These are phyloP conservation scores for Linderina pennispora DNA, from an alignment of 192 early-diverging fungal species.

Conservation along the genomic window DNA sequence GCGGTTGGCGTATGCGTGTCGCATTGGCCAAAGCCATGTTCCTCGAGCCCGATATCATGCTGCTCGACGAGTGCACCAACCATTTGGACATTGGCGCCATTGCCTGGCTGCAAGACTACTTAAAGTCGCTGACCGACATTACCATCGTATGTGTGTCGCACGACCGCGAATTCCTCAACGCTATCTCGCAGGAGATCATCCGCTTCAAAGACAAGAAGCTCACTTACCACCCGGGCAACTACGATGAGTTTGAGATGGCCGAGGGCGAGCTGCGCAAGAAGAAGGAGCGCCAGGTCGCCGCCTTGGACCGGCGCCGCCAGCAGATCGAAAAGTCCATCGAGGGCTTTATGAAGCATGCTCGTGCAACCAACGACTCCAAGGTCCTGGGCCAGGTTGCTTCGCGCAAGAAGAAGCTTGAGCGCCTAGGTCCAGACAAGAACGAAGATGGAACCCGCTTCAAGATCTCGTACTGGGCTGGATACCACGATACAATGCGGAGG, in stretches of 20 bases:
- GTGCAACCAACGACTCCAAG: slow-evolving; percentile 77
- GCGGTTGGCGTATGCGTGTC: slow-evolving; percentile 88
- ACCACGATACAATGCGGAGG: slow-evolving; percentile 44
- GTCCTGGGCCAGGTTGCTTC: slow-evolving; percentile 66
- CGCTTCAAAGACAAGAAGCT: slow-evolving; percentile 66
- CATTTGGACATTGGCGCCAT: slow-evolving; percentile 88
- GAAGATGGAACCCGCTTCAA: slow-evolving; percentile 70
- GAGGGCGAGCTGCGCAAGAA: slow-evolving; percentile 63
- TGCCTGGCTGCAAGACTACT: slow-evolving; percentile 83
- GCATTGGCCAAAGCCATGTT: slow-evolving; percentile 82
- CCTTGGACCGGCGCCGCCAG: slow-evolving; percentile 63
- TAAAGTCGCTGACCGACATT: slow-evolving; percentile 50
- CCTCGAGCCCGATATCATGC: slow-evolving; percentile 72
- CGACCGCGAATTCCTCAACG: slow-evolving; percentile 82
- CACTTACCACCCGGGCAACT: slow-evolving; percentile 78
- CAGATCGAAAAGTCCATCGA: slow-evolving; percentile 78
- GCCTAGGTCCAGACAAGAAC: slow-evolving; percentile 57
- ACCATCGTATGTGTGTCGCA: slow-evolving; percentile 87
- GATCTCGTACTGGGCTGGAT: slow-evolving; percentile 52
- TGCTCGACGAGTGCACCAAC: slow-evolving; percentile 87
- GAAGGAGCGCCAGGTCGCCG: slow-evolving; percentile 58
- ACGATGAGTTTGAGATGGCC: slow-evolving; percentile 74
- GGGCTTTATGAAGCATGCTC: slow-evolving; percentile 64
- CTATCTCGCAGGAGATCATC: slow-evolving; percentile 69
- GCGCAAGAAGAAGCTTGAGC: slow-evolving; percentile 70